Base-by-base conservation (phyloP, 768 basidiomycete genomes). In the Lentinula lateritia region DNA sequence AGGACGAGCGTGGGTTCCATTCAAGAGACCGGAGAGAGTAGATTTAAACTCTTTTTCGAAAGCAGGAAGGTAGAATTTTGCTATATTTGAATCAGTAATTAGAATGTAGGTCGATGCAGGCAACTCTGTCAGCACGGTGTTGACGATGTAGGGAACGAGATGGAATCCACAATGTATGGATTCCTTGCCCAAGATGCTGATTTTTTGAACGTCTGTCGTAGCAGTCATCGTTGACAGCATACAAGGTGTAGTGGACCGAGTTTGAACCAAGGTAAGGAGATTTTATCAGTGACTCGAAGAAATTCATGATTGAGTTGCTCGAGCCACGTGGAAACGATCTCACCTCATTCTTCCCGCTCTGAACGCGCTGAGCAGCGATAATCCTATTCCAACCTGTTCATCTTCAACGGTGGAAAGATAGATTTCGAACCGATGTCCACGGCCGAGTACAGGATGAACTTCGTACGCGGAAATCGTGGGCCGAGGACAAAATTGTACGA, bases 141-240 rank as follows among this genome's bases (percentile, higher is more conserved):
- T 66, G 50, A 82, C 85, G 75, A 96, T 92, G 82, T 98, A 90
- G 2, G 90, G 85, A 64, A 92, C 81, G 61, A 99, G 85, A 72
- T 94, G 94, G 69, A 98, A 95, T 39, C 95, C 95, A 67, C 92
- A 92, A 72, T 95, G 95, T 65, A 98, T 97, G 43, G 89, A 83
- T 35, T 95, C 87, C 66, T 82, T 90, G 42, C 88, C 88, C 35
- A 95, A 82, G 71, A 96, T 95, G 46, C 89, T 85, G 61, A 96
- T 88, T 72, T 87, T 91, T 71, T 84, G 74, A 41, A 93, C 77
- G 74, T 91, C 87, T 32, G 81, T 75, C 62, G 74, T 72, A 54
- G 76, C 72, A 76, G 58, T 43, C 28, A 53, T 41, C 42, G 13
- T 28, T 34, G 41, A 48, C 52, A 61, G n/a, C 8, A 9, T 34